These are phyloP conservation scores for Ophiostoma piceae DNA, from an alignment of 2,329 filamentous ascomycete species.

Conservation along the genomic window DNA sequence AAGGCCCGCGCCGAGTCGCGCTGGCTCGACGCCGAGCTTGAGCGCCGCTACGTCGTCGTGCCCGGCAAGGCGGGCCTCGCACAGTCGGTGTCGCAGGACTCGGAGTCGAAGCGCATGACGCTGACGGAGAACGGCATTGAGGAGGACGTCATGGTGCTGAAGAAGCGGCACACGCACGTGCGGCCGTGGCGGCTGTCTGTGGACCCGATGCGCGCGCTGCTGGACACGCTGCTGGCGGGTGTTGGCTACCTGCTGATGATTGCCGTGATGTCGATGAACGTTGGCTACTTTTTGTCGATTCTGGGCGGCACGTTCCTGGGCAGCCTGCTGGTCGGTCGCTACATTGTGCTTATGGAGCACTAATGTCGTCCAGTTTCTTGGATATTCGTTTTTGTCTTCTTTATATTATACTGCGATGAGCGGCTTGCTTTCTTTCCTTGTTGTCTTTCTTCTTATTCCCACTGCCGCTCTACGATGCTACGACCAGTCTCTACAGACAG, in stretches of 20 bases:
- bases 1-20: conserved; percentile 58
- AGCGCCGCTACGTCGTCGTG: conserved; percentile 71
- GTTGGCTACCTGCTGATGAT: conserved; percentile 90
- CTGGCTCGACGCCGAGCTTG: conserved; percentile 67
- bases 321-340: conserved; percentile 73
- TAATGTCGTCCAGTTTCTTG: conserved; percentile 27
- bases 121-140: conserved; percentile 70
- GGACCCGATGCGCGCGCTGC: conserved; percentile 65
- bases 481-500: neutral
- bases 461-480: neutral
- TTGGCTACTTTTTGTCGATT: conserved; percentile 72
- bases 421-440: conserved; percentile 15
- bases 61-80: conserved; percentile 56
- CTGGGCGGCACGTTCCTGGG: conserved; percentile 77
- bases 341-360: conserved; percentile 48
- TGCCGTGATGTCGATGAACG: conserved; percentile 79
- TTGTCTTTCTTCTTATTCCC: neutral
- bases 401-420: neutral
- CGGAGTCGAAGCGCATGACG: conserved; percentile 57
- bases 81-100: conserved; percentile 54
- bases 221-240: conserved; percentile 68
- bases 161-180: conserved; percentile 46
- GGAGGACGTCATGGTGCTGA: conserved; percentile 71
- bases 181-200: conserved; percentile 77
- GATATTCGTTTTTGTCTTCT: neutral